phyloP scores from a whole-genome alignment of 805 yeast genomes.

The Hanseniaspora lindneri region DNA sequence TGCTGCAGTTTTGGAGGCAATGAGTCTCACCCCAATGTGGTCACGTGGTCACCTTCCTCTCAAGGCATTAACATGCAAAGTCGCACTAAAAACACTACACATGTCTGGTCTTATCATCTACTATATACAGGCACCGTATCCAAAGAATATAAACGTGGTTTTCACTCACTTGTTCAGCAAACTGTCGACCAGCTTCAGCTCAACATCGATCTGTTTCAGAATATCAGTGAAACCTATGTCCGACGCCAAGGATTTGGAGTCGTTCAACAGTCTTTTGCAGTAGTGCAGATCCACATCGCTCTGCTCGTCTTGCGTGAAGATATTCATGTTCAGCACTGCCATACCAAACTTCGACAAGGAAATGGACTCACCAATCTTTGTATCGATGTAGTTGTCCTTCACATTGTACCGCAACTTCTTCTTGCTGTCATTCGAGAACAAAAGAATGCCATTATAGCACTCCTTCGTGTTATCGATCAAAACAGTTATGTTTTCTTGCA shows the following conservation, averaged over 20 bases:
- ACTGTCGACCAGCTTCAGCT: conserved; percentile 41
- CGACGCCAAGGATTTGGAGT: conserved; percentile 58
- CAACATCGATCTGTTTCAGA: conserved; percentile 52
- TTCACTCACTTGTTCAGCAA: neutral
- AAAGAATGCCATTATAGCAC: conserved; percentile 36
- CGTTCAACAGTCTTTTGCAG: conserved; percentile 52
- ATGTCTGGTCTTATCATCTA: no score
- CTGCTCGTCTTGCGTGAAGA: conserved; percentile 16
- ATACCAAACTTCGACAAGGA: conserved; percentile 76
- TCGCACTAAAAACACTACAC: no score
- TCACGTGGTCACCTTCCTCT: no score
- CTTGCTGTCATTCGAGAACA: conserved; percentile 30
- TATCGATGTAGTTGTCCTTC: conserved; percentile 30
- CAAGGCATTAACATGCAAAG: no score
- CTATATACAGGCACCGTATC: no score
- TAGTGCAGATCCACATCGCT: conserved; percentile 35
- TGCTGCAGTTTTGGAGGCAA: no score
- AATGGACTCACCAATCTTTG: conserved; percentile 47
- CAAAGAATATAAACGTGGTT: no score
- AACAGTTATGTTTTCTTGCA: conserved; percentile 20
- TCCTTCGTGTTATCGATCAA: conserved; percentile 29
- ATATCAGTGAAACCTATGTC: conserved; percentile 55
- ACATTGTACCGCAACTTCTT: conserved; percentile 27
- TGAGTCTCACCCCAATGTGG: no score
- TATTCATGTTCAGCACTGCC: conserved; percentile 65